Evolutionary conservation across 768 basidiomycete species (phyloP), one percentile per base, ranked within the genome.

Genomic region (Psilocybe azurescens): DNA sequence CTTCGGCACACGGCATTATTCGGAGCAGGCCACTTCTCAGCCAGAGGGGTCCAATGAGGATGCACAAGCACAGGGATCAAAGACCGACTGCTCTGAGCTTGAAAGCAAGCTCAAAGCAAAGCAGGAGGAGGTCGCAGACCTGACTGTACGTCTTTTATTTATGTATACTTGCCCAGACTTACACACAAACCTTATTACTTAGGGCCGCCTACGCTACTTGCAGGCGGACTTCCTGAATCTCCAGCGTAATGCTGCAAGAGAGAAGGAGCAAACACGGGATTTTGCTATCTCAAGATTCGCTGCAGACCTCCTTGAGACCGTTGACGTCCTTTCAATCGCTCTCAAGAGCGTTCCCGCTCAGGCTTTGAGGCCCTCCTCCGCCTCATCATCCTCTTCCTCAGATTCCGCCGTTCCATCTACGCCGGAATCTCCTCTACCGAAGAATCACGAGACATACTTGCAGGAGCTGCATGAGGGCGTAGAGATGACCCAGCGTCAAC

Each of bases 181-280:
- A 36, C 33, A 36, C 33, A 36, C 33, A 36, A 36, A 36, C 7
- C 6, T 29, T 28, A 28, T 28, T 47, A 32, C 64, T 29, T 61
- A 97, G 97, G 84, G 89, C 73, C 93, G 95, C 65, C 82, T 97
- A 68, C 89, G 91, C 51, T 97, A 98, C 73, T 82, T 93, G 60
- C 91, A 95, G 72, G 97, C 97, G 69, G 97, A 99, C 79, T 95
- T 95, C 77, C 79, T 97, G 48, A 99, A 99, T 76, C 83, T 97
- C 48, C 95, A 96, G 73, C 91, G 95, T 58, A 94, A 95, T 70
- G 85, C 95, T 57, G 89, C 89, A 30, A 86, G 91, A 62, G 97
- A 99, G 78, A 94, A 92, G 80, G 89, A 92, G 72, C 93, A 95
- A 74, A 92, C 94, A 33, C 88, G 89, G 61, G 94, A 97, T 75